These are phyloP conservation scores for Hanseniaspora thailandica DNA, from an alignment of 805 yeast genomes.

Conservation along the genomic window DNA sequence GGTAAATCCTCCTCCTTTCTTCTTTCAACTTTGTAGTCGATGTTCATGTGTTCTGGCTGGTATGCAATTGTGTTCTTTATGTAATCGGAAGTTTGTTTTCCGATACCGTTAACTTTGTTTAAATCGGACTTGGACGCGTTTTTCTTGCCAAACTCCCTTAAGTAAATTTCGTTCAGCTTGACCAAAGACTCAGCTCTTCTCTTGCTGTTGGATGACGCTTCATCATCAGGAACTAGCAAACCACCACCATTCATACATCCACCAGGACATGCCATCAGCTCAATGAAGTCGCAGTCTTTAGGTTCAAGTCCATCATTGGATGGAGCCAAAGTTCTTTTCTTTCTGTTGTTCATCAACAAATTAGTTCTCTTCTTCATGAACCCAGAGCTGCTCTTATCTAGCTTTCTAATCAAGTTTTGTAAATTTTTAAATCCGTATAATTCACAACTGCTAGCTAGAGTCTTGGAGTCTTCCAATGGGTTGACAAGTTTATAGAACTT, in stretches of 20 bases:
- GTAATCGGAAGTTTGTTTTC: conserved; percentile 1
- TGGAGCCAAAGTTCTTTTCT: background rate
- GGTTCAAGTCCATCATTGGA: conserved; percentile 40
- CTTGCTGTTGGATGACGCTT: conserved; percentile 19
- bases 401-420: conserved; percentile 79
- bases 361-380: conserved; percentile 25
- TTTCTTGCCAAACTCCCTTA: background rate
- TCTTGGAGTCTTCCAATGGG: conserved; percentile 21
- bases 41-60: background rate
- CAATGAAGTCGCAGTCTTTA: conserved; percentile 63
- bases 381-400: conserved; percentile 25
- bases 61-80: background rate
- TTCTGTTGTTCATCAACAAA: background rate
- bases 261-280: conserved; percentile 96
- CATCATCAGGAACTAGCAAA: conserved; percentile 38
- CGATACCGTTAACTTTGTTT: background rate
- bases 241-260: conserved; percentile 99
- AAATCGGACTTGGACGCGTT: background rate
- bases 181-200: conserved; percentile 1
- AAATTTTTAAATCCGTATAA: conserved; percentile 90
- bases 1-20: background rate
- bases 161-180: conserved; percentile 16
- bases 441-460: conserved; percentile 48
- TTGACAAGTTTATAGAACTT: conserved; percentile 49
- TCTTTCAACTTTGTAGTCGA: background rate